phyloP scores from a whole-genome alignment of 2,329 filamentous ascomycete species.

The Stagonosporopsis rhizophila region DNA sequence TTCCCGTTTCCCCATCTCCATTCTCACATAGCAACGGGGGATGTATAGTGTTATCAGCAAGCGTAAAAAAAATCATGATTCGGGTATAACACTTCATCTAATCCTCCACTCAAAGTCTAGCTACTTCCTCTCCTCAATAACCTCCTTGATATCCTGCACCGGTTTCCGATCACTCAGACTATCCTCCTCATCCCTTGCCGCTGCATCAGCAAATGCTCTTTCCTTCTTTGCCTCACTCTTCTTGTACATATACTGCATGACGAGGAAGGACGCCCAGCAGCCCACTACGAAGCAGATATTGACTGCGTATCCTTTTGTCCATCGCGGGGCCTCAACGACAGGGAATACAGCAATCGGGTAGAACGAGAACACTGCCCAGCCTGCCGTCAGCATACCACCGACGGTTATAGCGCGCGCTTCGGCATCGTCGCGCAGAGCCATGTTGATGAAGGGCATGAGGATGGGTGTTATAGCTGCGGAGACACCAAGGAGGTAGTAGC shows the following conservation, averaged over 20 bases:
- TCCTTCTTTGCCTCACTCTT: slow-evolving; percentile 38
- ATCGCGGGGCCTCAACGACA: slow-evolving; percentile 51
- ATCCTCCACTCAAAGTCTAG: too few species aligned
- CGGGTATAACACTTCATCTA: background rate
- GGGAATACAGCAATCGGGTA: slow-evolving; percentile 48
- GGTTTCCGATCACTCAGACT: slow-evolving; percentile 15
- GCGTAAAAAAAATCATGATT: too few species aligned
- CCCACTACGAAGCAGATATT: slow-evolving; percentile 56
- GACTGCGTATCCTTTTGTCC: slow-evolving; percentile 59
- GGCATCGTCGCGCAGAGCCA: slow-evolving; percentile 51
- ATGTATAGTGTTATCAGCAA: too few species aligned
- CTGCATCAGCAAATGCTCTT: slow-evolving; percentile 15
- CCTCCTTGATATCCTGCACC: slow-evolving; percentile 6
- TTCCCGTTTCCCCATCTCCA: too few species aligned
- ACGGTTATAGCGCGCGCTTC: slow-evolving; percentile 60
- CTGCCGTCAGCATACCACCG: slow-evolving; percentile 53
- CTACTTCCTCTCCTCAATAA: slow-evolving; percentile 8
- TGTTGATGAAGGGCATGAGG: slow-evolving; percentile 48
- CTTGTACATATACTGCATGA: slow-evolving; percentile 48
- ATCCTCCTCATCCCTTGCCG: slow-evolving; percentile 39
- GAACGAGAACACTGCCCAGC: slow-evolving; percentile 47
- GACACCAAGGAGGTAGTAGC: slow-evolving; percentile 46
- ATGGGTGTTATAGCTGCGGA: slow-evolving; percentile 47
- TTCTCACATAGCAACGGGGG: too few species aligned
- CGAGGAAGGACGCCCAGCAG: slow-evolving; percentile 54